Evolutionary conservation across 2,329 filamentous ascomycete species (phyloP), one percentile per base, ranked within the genome.

Genomic region (Aspergillus novofumigatus): DNA sequence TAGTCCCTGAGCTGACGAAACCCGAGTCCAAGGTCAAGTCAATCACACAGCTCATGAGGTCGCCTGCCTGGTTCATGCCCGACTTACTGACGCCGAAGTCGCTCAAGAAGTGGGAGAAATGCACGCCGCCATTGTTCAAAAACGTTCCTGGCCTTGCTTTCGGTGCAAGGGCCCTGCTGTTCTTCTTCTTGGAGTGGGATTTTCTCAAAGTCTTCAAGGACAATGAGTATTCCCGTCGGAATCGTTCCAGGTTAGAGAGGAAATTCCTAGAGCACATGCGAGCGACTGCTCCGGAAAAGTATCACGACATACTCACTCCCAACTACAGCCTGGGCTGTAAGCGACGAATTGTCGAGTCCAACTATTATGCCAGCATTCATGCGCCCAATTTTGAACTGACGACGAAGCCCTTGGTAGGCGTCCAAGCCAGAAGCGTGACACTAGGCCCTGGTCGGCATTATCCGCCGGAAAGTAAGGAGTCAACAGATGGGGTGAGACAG

Each of bases 1-100:
- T 71, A 10, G 65, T 71, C 9, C 68, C 69, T 29, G 58, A 51
- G 0, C 54, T 71, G 23, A 59, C 59, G 2, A 49, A 66, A 29
- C 55, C 65, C 2, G 66, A 61, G 2, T 53, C 29, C 2, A 59
- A 57, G 11, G 61, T 72, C 11, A 67, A 66, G 42, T 52, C 70
- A 68, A 55, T 59, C 70, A 8, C 71, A 68, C n/a, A 73, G 73
- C 55, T 63, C 44, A 47, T 47, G 44, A 47, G 44, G 23, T 23
- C 44, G 10, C 44, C 44, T 47, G 21, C 44, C 11, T 47, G 44
- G 44, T 47, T 47, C 23, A 47, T 47, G 44, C 20, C 44, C 21
- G 44, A 47, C 7, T 14, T 47, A 0, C 10, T 47, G 44, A 14
- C 21, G 44, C 21, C 21, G 21, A 47, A 6, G 44, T 44, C 21